phyloP scores from a whole-genome alignment of 164 flowering plant species.

The Tetrastigma voinierianum region DNA sequence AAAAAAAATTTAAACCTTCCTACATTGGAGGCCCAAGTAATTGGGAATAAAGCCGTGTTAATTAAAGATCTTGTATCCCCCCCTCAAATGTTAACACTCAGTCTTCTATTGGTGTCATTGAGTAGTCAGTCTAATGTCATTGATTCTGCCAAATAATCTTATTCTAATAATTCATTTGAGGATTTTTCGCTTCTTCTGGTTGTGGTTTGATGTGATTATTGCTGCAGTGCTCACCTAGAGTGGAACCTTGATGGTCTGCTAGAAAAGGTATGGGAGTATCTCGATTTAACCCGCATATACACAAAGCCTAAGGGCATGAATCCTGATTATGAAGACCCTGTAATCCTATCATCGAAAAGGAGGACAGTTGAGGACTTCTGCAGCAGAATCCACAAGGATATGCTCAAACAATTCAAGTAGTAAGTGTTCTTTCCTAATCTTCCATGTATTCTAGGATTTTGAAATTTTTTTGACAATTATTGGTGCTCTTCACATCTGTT shows the following conservation, averaged over 20 bases:
- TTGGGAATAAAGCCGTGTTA: too few species aligned
- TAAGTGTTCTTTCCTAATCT: constrained; percentile 35
- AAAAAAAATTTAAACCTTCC: too few species aligned
- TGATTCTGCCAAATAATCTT: too few species aligned
- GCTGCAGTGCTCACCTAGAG: constrained; percentile 87
- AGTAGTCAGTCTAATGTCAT: too few species aligned
- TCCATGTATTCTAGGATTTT: neutral
- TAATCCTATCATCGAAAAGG: constrained; percentile 80
- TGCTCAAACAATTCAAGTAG: constrained; percentile 95
- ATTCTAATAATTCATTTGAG: too few species aligned
- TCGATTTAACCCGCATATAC: constrained; percentile 88
- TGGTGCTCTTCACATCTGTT: too few species aligned
- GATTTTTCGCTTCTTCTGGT: neutral
- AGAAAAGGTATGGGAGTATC: constrained; percentile 95
- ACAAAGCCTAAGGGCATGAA: constrained; percentile 99
- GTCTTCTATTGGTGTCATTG: too few species aligned
- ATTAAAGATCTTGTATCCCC: too few species aligned
- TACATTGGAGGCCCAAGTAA: too few species aligned
- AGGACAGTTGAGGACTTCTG: constrained; percentile 96
- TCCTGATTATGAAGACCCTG: constrained; percentile 98
- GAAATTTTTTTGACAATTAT: neutral
- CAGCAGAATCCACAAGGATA: constrained; percentile 83
- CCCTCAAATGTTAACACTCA: too few species aligned
- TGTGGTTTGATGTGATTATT: neutral
- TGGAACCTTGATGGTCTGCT: constrained; percentile 93